Percentiles rank a stretch among this genome's conserved stretches.
Evolutionary conservation across 495 filamentous ascomycete genomes (phyloP).

Genomic region (Tuber calosporum): DNA sequence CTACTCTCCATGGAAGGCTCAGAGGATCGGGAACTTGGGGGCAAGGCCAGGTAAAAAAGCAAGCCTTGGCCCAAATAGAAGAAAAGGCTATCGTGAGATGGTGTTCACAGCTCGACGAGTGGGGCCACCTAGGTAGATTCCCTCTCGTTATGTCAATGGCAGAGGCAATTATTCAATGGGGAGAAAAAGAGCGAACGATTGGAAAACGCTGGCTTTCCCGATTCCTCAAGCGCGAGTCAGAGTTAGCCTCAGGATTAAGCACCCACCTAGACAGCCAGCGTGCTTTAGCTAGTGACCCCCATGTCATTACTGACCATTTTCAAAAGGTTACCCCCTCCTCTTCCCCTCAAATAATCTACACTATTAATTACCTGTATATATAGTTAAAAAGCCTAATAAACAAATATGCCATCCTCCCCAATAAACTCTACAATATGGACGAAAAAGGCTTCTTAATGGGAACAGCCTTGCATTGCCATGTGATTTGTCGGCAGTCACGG

Average conservation of each 20-base stretch:
- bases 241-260: conserved; percentile 3
- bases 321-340: not conserved
- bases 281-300: not conserved
- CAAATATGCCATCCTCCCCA: too few species aligned
- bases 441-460: conserved; percentile 11
- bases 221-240: conserved; percentile 9
- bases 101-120: conserved; percentile 10
- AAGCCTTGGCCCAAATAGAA: conserved; percentile 4
- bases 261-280: not conserved
- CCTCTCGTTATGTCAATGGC: not conserved
- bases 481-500: not conserved
- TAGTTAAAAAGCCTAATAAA: too few species aligned
- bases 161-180: not conserved
- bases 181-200: not conserved
- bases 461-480: not conserved
- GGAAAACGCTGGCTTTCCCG: not conserved
- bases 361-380: too few species aligned
- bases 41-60: not conserved
- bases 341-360: too few species aligned
- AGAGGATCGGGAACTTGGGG: not conserved
- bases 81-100: conserved; percentile 14
- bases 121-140: not conserved
- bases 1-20: not conserved
- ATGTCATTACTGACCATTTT: conserved; percentile 12
- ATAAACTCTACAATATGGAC: conserved; percentile 9